Evolutionary conservation across 768 basidiomycete species (phyloP).

Genomic region (Lactifluus piperatus): DNA sequence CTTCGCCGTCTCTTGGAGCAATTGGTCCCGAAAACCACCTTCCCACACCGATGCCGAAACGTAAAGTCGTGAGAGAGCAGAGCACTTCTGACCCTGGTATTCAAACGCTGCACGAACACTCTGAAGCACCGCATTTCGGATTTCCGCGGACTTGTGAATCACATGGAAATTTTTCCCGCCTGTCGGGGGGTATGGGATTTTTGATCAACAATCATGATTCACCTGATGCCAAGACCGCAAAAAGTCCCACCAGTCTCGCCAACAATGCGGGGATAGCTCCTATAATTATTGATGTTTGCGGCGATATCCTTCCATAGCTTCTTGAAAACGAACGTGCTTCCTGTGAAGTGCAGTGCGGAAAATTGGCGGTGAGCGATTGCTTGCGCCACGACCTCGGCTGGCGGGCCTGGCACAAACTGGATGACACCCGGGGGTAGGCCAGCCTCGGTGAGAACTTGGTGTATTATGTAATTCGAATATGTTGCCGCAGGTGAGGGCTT

Average conservation of each 20-base stretch:
- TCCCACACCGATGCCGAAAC: slow-evolving; percentile 85
- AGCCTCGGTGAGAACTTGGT: slow-evolving; percentile 89
- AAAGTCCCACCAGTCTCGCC: slow-evolving; percentile 69
- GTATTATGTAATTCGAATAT: slow-evolving; percentile 88
- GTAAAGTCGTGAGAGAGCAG: slow-evolving; percentile 86
- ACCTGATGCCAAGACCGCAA: no score
- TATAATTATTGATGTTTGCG: slow-evolving; percentile 78
- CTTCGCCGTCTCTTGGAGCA: slow-evolving; percentile 67
- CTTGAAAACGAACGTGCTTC: slow-evolving; percentile 90
- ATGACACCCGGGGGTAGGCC: slow-evolving; percentile 92
- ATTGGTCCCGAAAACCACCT: slow-evolving; percentile 72
- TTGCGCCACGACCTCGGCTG: slow-evolving; percentile 77
- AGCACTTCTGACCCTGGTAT: slow-evolving; percentile 98
- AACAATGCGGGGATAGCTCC: slow-evolving; percentile 86
- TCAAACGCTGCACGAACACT: slow-evolving; percentile 86
- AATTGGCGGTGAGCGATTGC: slow-evolving; percentile 73
- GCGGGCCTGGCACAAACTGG: slow-evolving; percentile 91
- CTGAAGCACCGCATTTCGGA: slow-evolving; percentile 86
- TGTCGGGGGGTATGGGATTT: not conserved
- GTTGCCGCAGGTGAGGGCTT: slow-evolving; percentile 95
- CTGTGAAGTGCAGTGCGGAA: slow-evolving; percentile 92
- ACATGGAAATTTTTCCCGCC: slow-evolving; percentile 98
- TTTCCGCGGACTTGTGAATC: slow-evolving; percentile 78
- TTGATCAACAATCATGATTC: not conserved
- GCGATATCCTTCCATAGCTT: slow-evolving; percentile 96